A percentile compares a stretch with the other conserved stretches of the same genome.
Conservation (phyloP, 495 filamentous ascomycete genomes). For the Daldinia vernicosa region DNA sequence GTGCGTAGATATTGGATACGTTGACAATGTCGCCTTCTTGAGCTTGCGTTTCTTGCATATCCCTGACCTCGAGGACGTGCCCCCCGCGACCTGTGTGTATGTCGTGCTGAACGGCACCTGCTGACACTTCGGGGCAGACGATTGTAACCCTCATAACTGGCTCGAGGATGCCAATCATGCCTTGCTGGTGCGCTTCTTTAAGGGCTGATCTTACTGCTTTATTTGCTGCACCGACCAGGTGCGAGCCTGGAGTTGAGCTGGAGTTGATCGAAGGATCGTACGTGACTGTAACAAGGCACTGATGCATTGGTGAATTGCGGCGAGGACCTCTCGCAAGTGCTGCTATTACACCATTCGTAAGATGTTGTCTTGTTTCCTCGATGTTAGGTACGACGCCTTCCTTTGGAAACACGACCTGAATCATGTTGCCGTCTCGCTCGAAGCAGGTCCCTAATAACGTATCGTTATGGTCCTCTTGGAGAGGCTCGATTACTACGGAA, state of each 20-base stretch:
- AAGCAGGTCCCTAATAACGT: constrained; percentile 43
- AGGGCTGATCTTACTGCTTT: constrained; percentile 74
- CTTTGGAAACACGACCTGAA: constrained; percentile 62
- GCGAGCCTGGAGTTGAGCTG: constrained; percentile 70
- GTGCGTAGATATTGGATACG: constrained; percentile 77
- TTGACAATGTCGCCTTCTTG: constrained; percentile 61
- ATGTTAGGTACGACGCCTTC: constrained; percentile 65
- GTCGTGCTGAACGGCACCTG: constrained; percentile 91
- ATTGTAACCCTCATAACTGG: constrained; percentile 91
- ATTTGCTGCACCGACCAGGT: constrained; percentile 80
- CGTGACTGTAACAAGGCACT: constrained; percentile 70
- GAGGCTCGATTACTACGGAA: constrained; percentile 70
- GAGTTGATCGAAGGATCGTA: constrained; percentile 72
- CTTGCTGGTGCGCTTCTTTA: constrained; percentile 58
- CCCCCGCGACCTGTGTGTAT: constrained; percentile 84
- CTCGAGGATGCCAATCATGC: constrained; percentile 77
- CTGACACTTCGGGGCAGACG: constrained; percentile 78
- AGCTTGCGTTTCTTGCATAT: constrained; percentile 53
- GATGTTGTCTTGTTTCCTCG: constrained; percentile 66
- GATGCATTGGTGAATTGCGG: constrained; percentile 77
- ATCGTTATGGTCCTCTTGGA: constrained; percentile 56
- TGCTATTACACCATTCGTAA: constrained; percentile 81
- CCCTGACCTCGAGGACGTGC: constrained; percentile 81
- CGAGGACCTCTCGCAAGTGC: constrained; percentile 86
- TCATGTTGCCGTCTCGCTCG: constrained; percentile 66